Conservation (phyloP, 2,329 filamentous ascomycete species). For the Rachicladosporium sp. region DNA sequence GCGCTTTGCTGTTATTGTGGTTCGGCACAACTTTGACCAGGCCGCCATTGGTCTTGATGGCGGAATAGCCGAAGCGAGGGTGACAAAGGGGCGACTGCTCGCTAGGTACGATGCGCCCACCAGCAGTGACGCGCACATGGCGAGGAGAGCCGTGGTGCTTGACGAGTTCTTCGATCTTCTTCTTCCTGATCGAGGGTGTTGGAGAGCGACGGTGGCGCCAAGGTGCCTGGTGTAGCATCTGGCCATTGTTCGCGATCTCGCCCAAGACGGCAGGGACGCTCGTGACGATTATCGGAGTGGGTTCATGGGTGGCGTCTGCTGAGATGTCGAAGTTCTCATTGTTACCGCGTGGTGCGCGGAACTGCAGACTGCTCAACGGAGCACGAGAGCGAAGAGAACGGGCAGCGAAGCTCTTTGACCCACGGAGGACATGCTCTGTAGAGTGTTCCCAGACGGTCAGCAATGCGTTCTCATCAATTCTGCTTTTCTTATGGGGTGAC, state of each 20-base stretch:
- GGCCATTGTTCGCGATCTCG: slow-evolving; percentile 23
- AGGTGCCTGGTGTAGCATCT: slow-evolving; percentile 13
- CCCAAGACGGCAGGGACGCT: slow-evolving; percentile 15
- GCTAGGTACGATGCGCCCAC: slow-evolving; percentile 39
- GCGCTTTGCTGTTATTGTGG: slow-evolving; percentile 16
- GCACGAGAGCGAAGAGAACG: slow-evolving; percentile 23
- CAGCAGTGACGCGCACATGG: slow-evolving; percentile 39
- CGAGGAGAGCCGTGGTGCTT: slow-evolving; percentile 40
- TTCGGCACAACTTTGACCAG: slow-evolving; percentile 27
- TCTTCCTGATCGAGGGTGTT: slow-evolving; percentile 38
- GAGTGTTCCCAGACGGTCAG: slow-evolving; percentile 11
- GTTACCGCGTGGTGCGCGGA: slow-evolving; percentile 17
- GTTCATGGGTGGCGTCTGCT: slow-evolving; percentile 10
- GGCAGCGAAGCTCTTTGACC: slow-evolving; percentile 25
- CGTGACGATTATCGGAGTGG: slow-evolving; percentile 6
- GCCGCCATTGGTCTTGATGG: slow-evolving; percentile 25
- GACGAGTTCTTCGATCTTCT: slow-evolving; percentile 37
- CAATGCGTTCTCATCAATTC: background rate
- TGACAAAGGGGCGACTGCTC: slow-evolving; percentile 29
- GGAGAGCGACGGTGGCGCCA: slow-evolving; percentile 29
- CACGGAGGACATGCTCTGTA: slow-evolving; percentile 26
- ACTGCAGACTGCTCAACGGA: slow-evolving; percentile 17
- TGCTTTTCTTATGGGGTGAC: slow-evolving; percentile 1
- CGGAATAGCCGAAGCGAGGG: slow-evolving; percentile 27
- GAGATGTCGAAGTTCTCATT: slow-evolving; percentile 19